A percentile compares a stretch with the other conserved stretches of the same genome.
phyloP scores from a whole-genome alignment of 2,329 filamentous ascomycete genomes.

The Cladosporium oxysporum region DNA sequence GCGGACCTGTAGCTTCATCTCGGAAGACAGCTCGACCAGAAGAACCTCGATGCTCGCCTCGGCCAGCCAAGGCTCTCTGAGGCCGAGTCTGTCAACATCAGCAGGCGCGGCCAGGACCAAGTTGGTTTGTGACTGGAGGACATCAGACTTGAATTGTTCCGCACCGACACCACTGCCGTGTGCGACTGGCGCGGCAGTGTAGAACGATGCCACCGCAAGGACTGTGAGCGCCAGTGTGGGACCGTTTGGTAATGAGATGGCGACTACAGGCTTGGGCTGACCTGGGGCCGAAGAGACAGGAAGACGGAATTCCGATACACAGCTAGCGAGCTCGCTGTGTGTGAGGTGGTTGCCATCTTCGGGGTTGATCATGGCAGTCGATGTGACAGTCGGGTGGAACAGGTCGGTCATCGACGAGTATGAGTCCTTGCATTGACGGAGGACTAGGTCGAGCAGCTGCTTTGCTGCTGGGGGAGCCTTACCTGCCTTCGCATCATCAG shows the following conservation, averaged over 20 bases:
- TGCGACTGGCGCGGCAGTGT: slow-evolving; percentile 56
- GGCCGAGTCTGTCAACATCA: slow-evolving; percentile 44
- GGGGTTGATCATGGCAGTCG: slow-evolving; percentile 35
- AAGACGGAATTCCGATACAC: slow-evolving; percentile 33
- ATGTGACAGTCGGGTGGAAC: slow-evolving; percentile 28
- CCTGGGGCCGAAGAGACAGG: slow-evolving; percentile 23
- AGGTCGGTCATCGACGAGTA: slow-evolving; percentile 34
- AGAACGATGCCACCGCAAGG: slow-evolving; percentile 53
- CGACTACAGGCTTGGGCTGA: slow-evolving; percentile 47
- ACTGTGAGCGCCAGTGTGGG: slow-evolving; percentile 54
- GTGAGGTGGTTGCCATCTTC: slow-evolving; percentile 29
- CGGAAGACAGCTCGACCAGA: slow-evolving; percentile 41
- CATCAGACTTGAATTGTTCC: slow-evolving; percentile 55
- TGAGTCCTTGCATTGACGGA: slow-evolving; percentile 32
- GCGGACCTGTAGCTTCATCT: slow-evolving; percentile 41
- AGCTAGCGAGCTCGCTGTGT: slow-evolving; percentile 31
- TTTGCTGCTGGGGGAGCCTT: slow-evolving; percentile 23
- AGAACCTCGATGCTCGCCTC: slow-evolving; percentile 44
- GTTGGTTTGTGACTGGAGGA: slow-evolving; percentile 50
- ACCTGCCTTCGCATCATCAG: slow-evolving; percentile 40
- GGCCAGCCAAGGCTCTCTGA: slow-evolving; percentile 39
- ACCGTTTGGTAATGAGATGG: slow-evolving; percentile 57
- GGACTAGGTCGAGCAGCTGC: slow-evolving; percentile 26
- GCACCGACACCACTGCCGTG: slow-evolving; percentile 46
- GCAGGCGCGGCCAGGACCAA: slow-evolving; percentile 49